Percentiles rank a stretch among this genome's conserved stretches.
phyloP scores from a whole-genome alignment of 441 rosid species.

The Mallotus repandus region DNA sequence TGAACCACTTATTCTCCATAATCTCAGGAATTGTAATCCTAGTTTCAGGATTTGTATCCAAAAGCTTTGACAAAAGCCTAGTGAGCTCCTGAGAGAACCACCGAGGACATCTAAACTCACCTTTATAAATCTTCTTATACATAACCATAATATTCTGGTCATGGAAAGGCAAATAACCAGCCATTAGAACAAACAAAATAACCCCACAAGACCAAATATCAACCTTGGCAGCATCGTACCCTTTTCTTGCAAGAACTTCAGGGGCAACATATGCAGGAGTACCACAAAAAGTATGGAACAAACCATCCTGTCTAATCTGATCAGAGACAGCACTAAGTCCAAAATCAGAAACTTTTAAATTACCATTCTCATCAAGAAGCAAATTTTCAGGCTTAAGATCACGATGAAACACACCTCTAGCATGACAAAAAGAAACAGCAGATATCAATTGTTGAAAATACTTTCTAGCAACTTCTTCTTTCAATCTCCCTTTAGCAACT shows the following conservation, averaged over 20 bases:
- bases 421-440: conserved; percentile 73
- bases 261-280: conserved; percentile 93
- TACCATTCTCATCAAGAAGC: conserved; percentile 63
- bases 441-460: conserved; percentile 81
- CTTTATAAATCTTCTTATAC: conserved; percentile 84
- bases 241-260: conserved; percentile 73
- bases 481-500: conserved; percentile 71
- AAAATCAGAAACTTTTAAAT: conserved; percentile 82
- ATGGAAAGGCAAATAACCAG: conserved; percentile 77
- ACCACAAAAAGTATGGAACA: conserved; percentile 87
- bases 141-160: conserved; percentile 77
- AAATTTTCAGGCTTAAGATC: conserved; percentile 87
- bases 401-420: conserved; percentile 84
- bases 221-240: conserved; percentile 80
- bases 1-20: conserved; percentile 79
- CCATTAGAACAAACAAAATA: conserved; percentile 76
- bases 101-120: conserved; percentile 76
- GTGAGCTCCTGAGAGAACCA: conserved; percentile 79
- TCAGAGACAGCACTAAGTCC: conserved; percentile 85
- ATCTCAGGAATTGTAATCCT: conserved; percentile 63
- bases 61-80: conserved; percentile 45
- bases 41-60: conserved; percentile 67
- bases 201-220: conserved; percentile 94
- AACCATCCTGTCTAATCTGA: conserved; percentile 76
- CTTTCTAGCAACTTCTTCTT: conserved; percentile 62